Evolutionary conservation across 73 alveolate genomes (phyloP), one percentile per base, ranked within the genome.

Genomic region (Halteria grandinella): DNA sequence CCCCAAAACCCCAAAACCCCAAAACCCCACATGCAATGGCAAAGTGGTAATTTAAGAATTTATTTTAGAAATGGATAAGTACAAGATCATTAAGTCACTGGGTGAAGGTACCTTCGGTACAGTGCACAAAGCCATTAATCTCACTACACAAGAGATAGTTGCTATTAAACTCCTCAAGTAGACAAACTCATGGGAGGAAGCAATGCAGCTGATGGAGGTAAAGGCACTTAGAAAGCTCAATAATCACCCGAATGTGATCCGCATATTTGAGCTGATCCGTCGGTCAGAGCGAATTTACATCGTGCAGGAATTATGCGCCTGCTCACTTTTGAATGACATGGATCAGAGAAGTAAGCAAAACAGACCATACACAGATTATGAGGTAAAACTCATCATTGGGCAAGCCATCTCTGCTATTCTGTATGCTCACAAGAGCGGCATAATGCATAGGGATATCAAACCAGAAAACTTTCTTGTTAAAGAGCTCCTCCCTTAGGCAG

Each of bases 61-160:
- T 55, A 29, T 32, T 24, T 1, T 0, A 54, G 25, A 51, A 23
- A 95, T 91, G 98, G 99, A 95, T 75, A 85, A 91, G 62, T 94
- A 92, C 66, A 92, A 91, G 85, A 86, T 89, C 43, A 70, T 92
- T 55, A 95, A 93, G 74, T 69, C 88, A 43, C 85, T 95, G 25
- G 99, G 99, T 1, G 98, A 95, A 75, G 99, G 99, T 17, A 91
- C 98, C 12, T 95, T 86, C 59, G 99, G 99, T n/a, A 85, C 85
- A 10, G 98, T 95, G 25, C 89, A 74, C 78, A 91, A 89, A 70
- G 91, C 70, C 50, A 31, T 74, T 34, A 83, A 75, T 54, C 23
- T 37, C 41, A 44, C 41, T 23, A 74, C 64, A 31, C 57, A 74
- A 25, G 66, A 69, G 25, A 48, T 83, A 55, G 84, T 53, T 39